These are phyloP conservation scores for Williopsis jadinii DNA, from an alignment of 1,139 yeast genomes.

Conservation along the genomic window DNA sequence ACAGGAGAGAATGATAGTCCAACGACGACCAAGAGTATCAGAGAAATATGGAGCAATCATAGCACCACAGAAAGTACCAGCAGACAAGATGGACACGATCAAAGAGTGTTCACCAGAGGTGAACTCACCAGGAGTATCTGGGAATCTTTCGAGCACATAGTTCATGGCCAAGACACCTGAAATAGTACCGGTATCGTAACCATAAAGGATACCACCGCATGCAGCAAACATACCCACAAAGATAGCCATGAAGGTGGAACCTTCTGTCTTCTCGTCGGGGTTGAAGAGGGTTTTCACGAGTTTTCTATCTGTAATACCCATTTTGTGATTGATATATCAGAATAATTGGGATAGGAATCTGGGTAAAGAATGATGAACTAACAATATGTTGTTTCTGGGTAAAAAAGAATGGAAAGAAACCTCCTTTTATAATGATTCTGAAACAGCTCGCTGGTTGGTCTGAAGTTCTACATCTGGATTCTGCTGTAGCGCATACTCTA, in stretches of 20 bases:
- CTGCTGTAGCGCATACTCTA: too few relatives aligned
- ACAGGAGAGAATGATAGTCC: conserved; percentile 44
- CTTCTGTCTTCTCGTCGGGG: conserved; percentile 25
- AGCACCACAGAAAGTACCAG: conserved; percentile 53
- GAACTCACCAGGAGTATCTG: conserved; percentile 31
- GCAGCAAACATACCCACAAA: conserved; percentile 34
- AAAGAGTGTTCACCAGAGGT: conserved; percentile 49
- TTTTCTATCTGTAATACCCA: background rate
- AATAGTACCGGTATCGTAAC: conserved; percentile 54
- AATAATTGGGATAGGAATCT: too few relatives aligned
- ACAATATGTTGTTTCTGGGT: too few relatives aligned
- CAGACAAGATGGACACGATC: conserved; percentile 48
- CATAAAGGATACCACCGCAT: conserved; percentile 49
- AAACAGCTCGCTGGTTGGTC: too few relatives aligned
- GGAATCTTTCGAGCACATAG: conserved; percentile 35
- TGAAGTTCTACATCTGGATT: too few relatives aligned
- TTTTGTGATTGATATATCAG: background rate
- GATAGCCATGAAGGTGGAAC: conserved; percentile 24
- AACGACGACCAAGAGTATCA: conserved; percentile 54
- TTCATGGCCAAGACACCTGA: conserved; percentile 51
- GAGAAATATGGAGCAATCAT: conserved; percentile 48
- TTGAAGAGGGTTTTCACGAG: conserved; percentile 17
- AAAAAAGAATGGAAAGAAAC: too few relatives aligned
- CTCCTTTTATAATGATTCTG: too few relatives aligned
- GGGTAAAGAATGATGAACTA: too few relatives aligned